These are phyloP conservation scores for Sphaerosporella brunnea DNA, from an alignment of 495 filamentous ascomycete species.

Conservation along the genomic window DNA sequence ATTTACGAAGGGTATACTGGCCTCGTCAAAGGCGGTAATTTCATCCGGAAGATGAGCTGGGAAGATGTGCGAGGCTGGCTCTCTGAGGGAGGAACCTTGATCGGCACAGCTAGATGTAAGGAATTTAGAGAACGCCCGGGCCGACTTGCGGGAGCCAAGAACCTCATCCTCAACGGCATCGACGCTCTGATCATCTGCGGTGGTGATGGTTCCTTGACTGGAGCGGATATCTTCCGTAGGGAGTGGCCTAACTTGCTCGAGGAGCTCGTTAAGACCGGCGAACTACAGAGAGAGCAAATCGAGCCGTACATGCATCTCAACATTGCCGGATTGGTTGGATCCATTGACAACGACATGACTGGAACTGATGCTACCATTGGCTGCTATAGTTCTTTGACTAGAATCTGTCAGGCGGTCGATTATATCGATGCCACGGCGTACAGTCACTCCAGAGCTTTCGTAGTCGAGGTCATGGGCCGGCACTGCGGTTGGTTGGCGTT, in stretches of 20 bases:
- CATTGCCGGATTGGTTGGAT: conserved; percentile 89
- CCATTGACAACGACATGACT: conserved; percentile 96
- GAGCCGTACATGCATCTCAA: conserved; percentile 64
- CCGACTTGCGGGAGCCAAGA: conserved; percentile 59
- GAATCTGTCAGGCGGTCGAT: conserved; percentile 89
- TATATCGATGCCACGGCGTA: conserved; percentile 92
- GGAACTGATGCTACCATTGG: conserved; percentile 96
- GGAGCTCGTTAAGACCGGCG: conserved; percentile 55
- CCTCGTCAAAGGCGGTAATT: conserved; percentile 68
- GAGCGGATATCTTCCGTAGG: conserved; percentile 76
- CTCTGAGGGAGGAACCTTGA: conserved; percentile 87
- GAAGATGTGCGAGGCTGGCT: conserved; percentile 89
- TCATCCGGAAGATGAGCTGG: conserved; percentile 80
- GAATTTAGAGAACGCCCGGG: conserved; percentile 65
- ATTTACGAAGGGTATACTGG: conserved; percentile 96
- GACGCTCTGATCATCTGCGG: conserved; percentile 93
- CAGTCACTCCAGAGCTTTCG: conserved; percentile 94
- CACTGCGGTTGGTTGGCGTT: conserved; percentile 97
- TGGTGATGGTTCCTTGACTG: conserved; percentile 92
- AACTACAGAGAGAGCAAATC: conserved; percentile 51
- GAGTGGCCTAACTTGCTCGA: conserved; percentile 79
- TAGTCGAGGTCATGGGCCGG: conserved; percentile 98
- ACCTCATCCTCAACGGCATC: conserved; percentile 80
- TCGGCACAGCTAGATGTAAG: conserved; percentile 84
- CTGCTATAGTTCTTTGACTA: conserved; percentile 76